Conservation (phyloP, 2,329 filamentous ascomycete genomes). For the Xylaria sp. region DNA sequence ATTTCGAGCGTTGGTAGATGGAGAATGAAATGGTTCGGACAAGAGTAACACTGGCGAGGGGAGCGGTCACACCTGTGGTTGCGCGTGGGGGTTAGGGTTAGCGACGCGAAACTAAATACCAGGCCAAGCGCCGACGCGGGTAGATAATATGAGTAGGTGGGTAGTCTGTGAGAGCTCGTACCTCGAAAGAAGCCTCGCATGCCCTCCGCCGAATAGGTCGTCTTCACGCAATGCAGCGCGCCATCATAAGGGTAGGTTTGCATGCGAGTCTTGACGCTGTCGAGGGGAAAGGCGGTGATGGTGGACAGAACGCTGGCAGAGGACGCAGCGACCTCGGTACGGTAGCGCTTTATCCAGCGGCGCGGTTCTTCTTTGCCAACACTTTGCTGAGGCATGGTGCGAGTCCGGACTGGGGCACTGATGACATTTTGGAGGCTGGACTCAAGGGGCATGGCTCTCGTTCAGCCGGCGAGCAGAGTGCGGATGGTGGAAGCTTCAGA, state of each 20-base stretch:
- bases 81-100: constrained; percentile 1
- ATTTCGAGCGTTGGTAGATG: constrained; percentile 73
- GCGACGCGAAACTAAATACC: constrained; percentile 2
- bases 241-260: constrained; percentile 77
- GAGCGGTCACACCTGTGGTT: constrained; percentile 63
- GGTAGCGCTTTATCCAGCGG: constrained; percentile 66
- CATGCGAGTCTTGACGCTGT: constrained; percentile 86
- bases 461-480: constrained; percentile 35
- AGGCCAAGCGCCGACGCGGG: background rate
- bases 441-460: constrained; percentile 37
- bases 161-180: constrained; percentile 34
- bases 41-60: constrained; percentile 72
- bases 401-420: constrained; percentile 37
- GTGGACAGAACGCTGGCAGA: constrained; percentile 73
- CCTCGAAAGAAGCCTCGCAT: constrained; percentile 75
- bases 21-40: constrained; percentile 75
- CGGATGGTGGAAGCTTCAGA: constrained; percentile 37
- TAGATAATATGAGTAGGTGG: background rate
- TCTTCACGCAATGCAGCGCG: constrained; percentile 66
- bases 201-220: constrained; percentile 71
- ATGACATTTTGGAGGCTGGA: constrained; percentile 39
- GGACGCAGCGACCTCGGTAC: constrained; percentile 74
- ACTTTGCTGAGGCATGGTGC: constrained; percentile 40
- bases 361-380: constrained; percentile 30
- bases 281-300: constrained; percentile 75